These are phyloP conservation scores for Helenozyma baotianmanensis DNA, from an alignment of 805 yeast genomes.

Conservation along the genomic window DNA sequence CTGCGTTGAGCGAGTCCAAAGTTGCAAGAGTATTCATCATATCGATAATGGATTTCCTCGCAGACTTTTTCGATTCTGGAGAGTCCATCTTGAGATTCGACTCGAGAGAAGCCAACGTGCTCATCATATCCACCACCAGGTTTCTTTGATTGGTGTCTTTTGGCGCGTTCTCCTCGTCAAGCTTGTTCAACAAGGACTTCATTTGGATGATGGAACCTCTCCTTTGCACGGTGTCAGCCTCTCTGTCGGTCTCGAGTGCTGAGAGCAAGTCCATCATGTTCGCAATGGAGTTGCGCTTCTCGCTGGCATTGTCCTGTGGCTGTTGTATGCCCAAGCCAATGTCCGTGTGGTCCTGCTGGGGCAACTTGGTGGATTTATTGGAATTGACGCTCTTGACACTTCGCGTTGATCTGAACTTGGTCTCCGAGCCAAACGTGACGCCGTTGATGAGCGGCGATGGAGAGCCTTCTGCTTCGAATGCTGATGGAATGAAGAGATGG, in stretches of 20 bases:
- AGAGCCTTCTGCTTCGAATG: neutral
- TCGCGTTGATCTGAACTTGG: neutral
- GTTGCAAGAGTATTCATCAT: slow-evolving; percentile 25
- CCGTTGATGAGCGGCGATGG: slow-evolving; percentile 3
- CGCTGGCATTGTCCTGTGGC: neutral
- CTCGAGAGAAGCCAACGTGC: slow-evolving; percentile 12
- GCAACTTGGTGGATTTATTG: no score
- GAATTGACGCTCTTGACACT: neutral
- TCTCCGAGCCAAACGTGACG: neutral
- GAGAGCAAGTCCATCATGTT: slow-evolving; percentile 5
- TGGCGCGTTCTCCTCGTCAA: neutral
- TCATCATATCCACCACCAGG: slow-evolving; percentile 14
- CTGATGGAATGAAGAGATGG: neutral
- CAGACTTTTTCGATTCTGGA: slow-evolving; percentile 3
- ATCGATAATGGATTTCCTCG: slow-evolving; percentile 22
- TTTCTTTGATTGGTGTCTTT: slow-evolving; percentile 3
- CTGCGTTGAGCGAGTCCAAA: slow-evolving; percentile 12
- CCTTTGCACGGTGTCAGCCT: neutral
- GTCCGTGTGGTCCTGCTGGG: no score
- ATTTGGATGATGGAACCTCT: neutral
- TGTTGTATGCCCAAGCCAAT: no score
- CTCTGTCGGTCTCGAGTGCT: neutral
- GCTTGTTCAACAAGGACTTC: neutral
- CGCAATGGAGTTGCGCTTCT: slow-evolving; percentile 2
- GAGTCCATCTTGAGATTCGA: neutral